Evolutionary conservation across 352 stramenopile species (phyloP), one percentile per base, ranked within the genome.

Genomic region (Thalassiosira sp.): DNA sequence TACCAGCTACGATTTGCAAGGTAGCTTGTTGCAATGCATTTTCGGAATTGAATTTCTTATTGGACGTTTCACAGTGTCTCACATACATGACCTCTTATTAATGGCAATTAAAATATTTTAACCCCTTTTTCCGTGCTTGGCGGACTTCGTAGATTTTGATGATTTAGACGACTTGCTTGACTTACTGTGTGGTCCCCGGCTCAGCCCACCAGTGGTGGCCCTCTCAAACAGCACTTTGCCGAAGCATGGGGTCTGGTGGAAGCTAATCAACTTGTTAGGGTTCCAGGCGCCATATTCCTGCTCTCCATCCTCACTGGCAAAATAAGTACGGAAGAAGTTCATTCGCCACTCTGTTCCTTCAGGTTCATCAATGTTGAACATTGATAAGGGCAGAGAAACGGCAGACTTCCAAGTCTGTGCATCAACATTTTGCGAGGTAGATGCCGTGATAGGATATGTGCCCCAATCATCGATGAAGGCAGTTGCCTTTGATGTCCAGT

Each of bases 231-330:
- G 13, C 13, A 58, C 49, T 5, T 40, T 16, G 6, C 49, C 49
- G 18, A 58, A 58, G 49, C 49, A 58, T 3, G 20, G 22, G 11
- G 22, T 40, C 16, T 58, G 49, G 13, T 58, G 49, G 18, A 58
- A 58, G 3, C 22, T 42, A 27, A 58, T 37, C 13, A 24, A 13
- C 16, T 58, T 58, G 25, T 58, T 58, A 20, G 49, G 49, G 15
- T 42, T 40, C 49, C 49, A 58, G 11, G 49, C 49, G 16, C 49
- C 49, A 58, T 42, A 58, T 27, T 58, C 49, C 40, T 58, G 49
- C 13, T 58, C 49, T 5, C 22, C 22, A 33, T 3, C 22, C 6
- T 58, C 24, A 40, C 33, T 5, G 1, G 40, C 18, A 58, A 40
- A 40, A 58, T 2, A n/a, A n/a, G 49, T 58, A 7, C 49, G 28